Evolutionary conservation across 352 stramenopile species (phyloP), one percentile per base, ranked within the genome.

Genomic region (Pythium coloratum): DNA sequence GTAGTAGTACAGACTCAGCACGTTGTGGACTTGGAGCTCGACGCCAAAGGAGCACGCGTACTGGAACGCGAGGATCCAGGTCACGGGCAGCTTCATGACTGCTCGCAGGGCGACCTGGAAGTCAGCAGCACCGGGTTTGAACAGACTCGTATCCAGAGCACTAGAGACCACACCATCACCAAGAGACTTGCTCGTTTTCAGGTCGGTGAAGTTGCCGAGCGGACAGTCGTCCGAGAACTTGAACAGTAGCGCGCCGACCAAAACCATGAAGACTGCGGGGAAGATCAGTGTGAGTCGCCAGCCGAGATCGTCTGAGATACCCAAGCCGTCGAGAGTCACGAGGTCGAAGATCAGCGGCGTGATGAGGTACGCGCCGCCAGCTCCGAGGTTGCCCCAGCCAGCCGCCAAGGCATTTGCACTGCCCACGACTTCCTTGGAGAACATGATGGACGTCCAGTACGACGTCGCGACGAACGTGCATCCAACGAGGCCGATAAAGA

Each of bases 1-100:
- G 50, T 90, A 92, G 72, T 98, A 98, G 75, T 97, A 96, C 24
- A 87, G 67, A 30, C 88, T 92, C 40, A 96, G 86, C 42, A 93
- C 89, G 71, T 98, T 98, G 81, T 98, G 96, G 56, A 98, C 92
- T 53, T 95, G 95, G 3, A 99, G 76, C 69, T 98, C 94, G 42
- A 98, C 84, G 50, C 95, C 95, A 70, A 99, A 98, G 73, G 89
- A 98, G 66, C 84, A 93, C 40, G 87, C 94, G 59, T 98, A 98
- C 66, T 97, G 89, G 63, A 97, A 73, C 46, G 90, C 90, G 33
- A 98, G 73, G 64, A 98, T 78, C 94, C 93, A 98, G 8, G 90
- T 96, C 69, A 95, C 95, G 2, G 80, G 66, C 1, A 66, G 28
- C 34, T 76, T 71, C 6, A 61, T 50, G 0, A 76, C 91, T 16